Evolutionary conservation across 1,284 basidiomycete genomes (phyloP).

Genomic region (Inonotus hispidus): DNA sequence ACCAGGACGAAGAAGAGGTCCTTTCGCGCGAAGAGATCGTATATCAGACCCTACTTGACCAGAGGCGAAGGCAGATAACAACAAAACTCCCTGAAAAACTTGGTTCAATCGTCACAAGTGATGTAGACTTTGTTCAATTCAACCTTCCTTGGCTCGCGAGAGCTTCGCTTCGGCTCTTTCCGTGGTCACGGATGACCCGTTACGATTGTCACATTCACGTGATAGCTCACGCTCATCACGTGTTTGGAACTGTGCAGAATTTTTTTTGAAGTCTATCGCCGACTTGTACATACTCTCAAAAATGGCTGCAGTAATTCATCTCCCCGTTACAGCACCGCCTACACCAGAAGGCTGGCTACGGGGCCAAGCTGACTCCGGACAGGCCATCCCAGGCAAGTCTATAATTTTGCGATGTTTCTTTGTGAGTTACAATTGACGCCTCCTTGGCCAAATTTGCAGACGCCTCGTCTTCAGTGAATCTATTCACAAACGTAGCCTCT

Average conservation of each 20-base stretch:
- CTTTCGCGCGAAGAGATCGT: not conserved
- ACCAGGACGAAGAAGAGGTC: not conserved
- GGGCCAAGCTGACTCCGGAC: slow-evolving; percentile 1
- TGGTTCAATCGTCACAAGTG: not conserved
- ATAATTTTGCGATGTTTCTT: not conserved
- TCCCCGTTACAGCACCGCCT: slow-evolving; percentile 14
- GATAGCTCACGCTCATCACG: not conserved
- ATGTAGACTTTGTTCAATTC: not conserved
- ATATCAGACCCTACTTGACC: not conserved
- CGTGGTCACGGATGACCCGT: too few species aligned
- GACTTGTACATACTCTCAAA: not conserved
- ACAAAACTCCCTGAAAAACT: not conserved
- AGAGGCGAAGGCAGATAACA: not conserved
- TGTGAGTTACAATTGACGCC: not conserved
- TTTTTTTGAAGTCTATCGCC: not conserved
- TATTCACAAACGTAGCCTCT: slow-evolving; percentile 15
- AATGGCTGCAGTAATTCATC: slow-evolving; percentile 17
- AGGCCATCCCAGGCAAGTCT: slow-evolving; percentile 13
- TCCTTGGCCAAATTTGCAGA: not conserved
- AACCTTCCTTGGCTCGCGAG: not conserved
- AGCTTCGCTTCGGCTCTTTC: not conserved
- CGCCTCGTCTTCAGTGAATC: not conserved
- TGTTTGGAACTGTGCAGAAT: not conserved
- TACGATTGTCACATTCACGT: not conserved
- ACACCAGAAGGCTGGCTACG: slow-evolving; percentile 13